Conservation (phyloP, 495 filamentous ascomycete species). For the Baudoinia panamericana region DNA sequence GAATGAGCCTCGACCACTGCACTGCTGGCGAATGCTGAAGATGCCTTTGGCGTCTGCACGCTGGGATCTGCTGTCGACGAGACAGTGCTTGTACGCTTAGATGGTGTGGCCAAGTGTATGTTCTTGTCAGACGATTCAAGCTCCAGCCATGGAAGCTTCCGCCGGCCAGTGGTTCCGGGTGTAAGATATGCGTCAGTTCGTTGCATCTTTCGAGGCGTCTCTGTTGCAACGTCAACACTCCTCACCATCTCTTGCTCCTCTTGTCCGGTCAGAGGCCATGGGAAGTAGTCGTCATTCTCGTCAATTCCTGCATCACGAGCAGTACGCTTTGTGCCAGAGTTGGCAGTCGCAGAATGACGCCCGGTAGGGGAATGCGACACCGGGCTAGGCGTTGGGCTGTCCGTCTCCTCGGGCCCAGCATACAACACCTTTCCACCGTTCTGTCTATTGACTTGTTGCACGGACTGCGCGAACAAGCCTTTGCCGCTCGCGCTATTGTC, state of each 20-base stretch:
- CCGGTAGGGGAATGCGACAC: conserved; percentile 1
- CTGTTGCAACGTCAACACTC: conserved; percentile 23
- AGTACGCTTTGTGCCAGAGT: conserved; percentile 7
- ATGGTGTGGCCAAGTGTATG: conserved; percentile 10
- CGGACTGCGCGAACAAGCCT: conserved; percentile 2
- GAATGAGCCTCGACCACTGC: conserved; percentile 5
- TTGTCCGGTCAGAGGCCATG: conserved; percentile 16
- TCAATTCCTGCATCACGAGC: conserved; percentile 4
- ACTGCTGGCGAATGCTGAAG: no score
- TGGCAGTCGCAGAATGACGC: not conserved
- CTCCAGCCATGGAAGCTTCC: conserved; percentile 30
- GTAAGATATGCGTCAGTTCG: conserved; percentile 36
- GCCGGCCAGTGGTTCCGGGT: conserved; percentile 35
- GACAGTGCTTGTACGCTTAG: conserved; percentile 2
- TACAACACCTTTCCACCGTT: no score
- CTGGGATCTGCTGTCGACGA: not conserved
- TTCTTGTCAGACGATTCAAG: conserved; percentile 17
- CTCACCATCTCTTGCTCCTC: conserved; percentile 13
- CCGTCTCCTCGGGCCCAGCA: conserved; percentile 5
- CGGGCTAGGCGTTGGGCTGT: conserved; percentile 8
- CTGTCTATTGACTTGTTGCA: not conserved
- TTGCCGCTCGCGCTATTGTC: not conserved
- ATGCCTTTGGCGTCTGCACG: not conserved
- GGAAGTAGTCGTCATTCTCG: conserved; percentile 13
- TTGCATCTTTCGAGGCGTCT: conserved; percentile 37